phyloP scores from a whole-genome alignment of 73 alveolate genomes.

The Tetrahymena thermophila region DNA sequence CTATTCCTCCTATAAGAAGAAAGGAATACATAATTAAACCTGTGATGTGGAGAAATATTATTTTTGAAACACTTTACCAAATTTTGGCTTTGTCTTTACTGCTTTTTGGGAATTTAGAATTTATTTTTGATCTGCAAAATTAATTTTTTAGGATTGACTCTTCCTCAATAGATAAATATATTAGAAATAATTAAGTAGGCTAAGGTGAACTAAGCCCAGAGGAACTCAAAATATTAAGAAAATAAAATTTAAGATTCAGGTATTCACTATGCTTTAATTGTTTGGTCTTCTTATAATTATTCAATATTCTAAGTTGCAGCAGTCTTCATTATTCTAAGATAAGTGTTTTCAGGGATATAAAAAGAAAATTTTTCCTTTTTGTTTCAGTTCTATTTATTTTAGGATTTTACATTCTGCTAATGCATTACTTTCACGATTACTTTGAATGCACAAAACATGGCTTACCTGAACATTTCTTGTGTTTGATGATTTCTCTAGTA shows the following conservation, averaged over 20 bases:
- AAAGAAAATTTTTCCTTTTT: not conserved
- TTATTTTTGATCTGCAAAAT: not conserved
- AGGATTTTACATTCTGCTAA: not conserved
- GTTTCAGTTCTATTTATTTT: not conserved
- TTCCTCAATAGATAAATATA: not conserved
- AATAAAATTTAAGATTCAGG: not conserved
- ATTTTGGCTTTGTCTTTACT: not conserved
- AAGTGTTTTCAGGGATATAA: not conserved
- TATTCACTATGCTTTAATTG: not conserved
- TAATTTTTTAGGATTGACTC: not conserved
- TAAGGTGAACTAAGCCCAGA: not conserved
- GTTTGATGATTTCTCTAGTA: not conserved
- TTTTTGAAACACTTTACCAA: not conserved
- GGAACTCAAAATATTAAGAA: not conserved
- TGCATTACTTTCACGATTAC: not conserved
- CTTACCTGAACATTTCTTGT: not conserved
- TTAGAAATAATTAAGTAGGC: not conserved
- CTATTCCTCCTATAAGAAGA: not conserved
- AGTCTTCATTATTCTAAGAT: not conserved
- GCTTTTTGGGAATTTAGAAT: not conserved
- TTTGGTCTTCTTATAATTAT: not conserved
- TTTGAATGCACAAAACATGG: not conserved
- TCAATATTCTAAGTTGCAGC: not conserved
- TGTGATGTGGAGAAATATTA: not conserved
- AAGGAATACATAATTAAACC: not conserved